Percentiles rank a stretch among this genome's conserved stretches.
phyloP scores from a whole-genome alignment of 768 basidiomycete genomes.

The Mycena rebaudengoi region DNA sequence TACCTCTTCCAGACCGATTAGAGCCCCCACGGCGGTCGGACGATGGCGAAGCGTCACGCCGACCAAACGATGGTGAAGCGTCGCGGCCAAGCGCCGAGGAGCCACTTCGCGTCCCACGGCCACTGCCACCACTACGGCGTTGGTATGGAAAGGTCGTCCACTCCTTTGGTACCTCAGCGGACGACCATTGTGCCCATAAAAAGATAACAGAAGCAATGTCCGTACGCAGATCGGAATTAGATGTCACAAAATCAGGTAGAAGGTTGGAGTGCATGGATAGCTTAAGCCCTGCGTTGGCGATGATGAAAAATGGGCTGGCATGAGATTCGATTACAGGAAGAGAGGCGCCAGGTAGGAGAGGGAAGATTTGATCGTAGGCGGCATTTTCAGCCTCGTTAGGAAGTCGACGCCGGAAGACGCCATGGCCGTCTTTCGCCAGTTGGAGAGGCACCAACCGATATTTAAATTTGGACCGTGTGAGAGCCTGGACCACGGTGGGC shows the following conservation, averaged over 20 bases:
- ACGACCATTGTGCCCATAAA: not conserved
- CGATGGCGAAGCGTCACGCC: not conserved
- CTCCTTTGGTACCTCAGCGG: constrained; percentile 3
- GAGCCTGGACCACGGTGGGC: not conserved
- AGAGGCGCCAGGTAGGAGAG: not conserved
- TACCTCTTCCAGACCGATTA: too few relatives aligned
- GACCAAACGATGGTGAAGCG: constrained; percentile 1
- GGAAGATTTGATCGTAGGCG: not conserved
- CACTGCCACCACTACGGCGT: constrained; percentile 1
- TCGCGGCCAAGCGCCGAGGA: not conserved
- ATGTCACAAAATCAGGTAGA: too few relatives aligned
- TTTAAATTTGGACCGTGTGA: not conserved
- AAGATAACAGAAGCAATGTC: not conserved
- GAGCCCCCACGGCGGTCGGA: not conserved
- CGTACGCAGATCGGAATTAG: too few relatives aligned
- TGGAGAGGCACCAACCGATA: constrained; percentile 1
- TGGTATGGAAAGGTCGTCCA: too few relatives aligned
- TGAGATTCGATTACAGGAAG: not conserved
- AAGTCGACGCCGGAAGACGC: not conserved
- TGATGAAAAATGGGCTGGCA: not conserved
- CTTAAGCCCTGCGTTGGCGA: not conserved
- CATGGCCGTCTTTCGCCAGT: not conserved
- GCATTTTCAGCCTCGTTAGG: not conserved
- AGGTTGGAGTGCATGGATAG: too few relatives aligned
- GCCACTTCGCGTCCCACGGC: not conserved